Base-by-base conservation (phyloP, 192 early-diverging fungal species). In the Phlyctochytrium bullatum region DNA sequence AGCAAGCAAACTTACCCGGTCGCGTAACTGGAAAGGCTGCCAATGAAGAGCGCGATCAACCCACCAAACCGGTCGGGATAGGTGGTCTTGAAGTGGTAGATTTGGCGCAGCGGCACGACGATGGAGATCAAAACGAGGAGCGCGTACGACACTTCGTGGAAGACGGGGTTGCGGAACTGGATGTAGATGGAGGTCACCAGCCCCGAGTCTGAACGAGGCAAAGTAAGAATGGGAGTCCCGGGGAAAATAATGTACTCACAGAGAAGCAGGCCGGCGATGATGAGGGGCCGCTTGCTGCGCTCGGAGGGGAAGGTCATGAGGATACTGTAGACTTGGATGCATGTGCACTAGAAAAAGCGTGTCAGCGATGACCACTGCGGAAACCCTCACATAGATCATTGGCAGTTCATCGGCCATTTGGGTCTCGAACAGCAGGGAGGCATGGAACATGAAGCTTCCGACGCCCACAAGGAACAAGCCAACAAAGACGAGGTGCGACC, bases 331-430 rank as follows among this genome's bases (percentile, higher is more conserved):
- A 73, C 52, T 30, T 28, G 52, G 31, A 73, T 47, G 40, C 40
- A 47, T 47, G 40, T 47, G 40, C 40, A 47, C 40, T 47, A 20
- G 40, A 20, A 47, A 47, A 20, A 47, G 40, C 40, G 40, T 47
- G 20, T 47, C 6, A 14, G 40, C 40, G 40, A 14, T 47, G 40
- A 47, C 10, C 6, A 14, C 20, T 47, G 40, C 20, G 6, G 6
- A 34, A 40, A 65, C 34, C 34, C 35, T 69, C 16, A 52, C 36
- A 24, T 58, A 77, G 24, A 66, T 76, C 82, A 83, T 93, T 40
- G 92, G 92, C 30, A 93, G 73, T 74, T 93, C 92, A 74, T 93
- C 92, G 12, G 85, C 71, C 53, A 92, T 80, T 71, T 92, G 91
- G 82, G 84, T 83, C 67, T 81, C 73, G 62, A 85, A 90, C 57